phyloP scores from a whole-genome alignment of 2,329 filamentous ascomycete species.

The Neofusicoccum cordaticola region DNA sequence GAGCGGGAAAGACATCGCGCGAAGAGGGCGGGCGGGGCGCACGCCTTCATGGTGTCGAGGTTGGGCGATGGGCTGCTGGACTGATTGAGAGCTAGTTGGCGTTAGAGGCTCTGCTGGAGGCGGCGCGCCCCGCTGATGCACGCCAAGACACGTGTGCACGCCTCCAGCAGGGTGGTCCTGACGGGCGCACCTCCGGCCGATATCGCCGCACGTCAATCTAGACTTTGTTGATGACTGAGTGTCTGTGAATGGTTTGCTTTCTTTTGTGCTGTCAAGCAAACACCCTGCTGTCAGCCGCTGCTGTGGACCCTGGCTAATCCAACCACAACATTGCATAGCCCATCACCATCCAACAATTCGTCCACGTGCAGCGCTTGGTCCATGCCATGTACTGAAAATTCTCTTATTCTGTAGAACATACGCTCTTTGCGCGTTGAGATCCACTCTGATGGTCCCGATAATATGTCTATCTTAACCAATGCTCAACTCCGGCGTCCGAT shows the following conservation, averaged over 20 bases:
- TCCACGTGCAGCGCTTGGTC: not conserved
- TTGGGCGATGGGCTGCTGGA: not conserved
- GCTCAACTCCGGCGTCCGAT: not conserved
- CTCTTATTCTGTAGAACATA: not conserved
- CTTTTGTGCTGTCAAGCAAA: not conserved
- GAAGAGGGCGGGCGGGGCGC: not conserved
- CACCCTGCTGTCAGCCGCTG: not conserved
- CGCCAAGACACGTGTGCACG: constrained; percentile 6
- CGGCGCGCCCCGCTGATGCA: constrained; percentile 1
- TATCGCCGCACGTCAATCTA: not conserved
- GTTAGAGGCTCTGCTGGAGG: not conserved
- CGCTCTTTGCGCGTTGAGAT: not conserved
- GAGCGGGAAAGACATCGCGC: not conserved
- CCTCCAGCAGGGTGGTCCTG: not conserved
- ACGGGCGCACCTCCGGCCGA: not conserved
- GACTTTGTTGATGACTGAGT: not conserved
- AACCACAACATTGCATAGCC: not conserved
- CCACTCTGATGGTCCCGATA: not conserved
- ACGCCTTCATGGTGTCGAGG: constrained; percentile 3
- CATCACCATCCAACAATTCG: not conserved
- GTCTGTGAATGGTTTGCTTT: not conserved
- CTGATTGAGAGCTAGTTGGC: not conserved
- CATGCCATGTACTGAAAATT: not conserved
- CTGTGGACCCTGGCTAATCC: not conserved
- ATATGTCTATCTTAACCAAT: not conserved